Evolutionary conservation across 331 rosid species (phyloP), one percentile per base, ranked within the genome.

Genomic region (Stylosanthes scabra): DNA sequence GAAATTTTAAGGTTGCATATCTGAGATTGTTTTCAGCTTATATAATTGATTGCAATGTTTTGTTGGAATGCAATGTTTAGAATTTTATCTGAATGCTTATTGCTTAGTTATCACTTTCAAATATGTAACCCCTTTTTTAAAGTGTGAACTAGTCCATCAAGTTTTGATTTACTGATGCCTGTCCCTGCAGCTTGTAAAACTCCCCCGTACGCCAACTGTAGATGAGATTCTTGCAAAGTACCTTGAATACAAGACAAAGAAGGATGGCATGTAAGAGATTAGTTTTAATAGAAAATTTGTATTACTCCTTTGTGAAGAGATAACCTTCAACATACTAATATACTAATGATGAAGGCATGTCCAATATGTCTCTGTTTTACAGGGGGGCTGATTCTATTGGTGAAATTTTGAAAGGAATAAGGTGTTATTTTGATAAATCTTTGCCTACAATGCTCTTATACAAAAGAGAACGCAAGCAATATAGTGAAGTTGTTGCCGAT

Each of bases 161-260:
- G 55, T 75, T 57, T 74, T 78, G 41, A 74, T 74, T 64, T 71
- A 47, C 55, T 75, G 71, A 54, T 56, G 59, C 70, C 64, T 83
- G 69, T 55, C 15, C 66, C 66, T 82, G 78, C 88, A 95, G 99
- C 90, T 95, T 63, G 97, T 95, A 67, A 90, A 84, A 47, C 99
- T 95, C 83, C 99, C 99, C 31, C 93, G 99, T 37, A 84, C 98
- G 14, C 99, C 99, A 40, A 90, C 97, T 20, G 89, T 95, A 61
- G 99, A 95, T 86, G 98, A 92, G 28, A 92, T 95, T 81, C 78
- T 95, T 83, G 77, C 90, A 0, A 90, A 87, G 86, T 95, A 87
- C 85, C 90, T 92, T 34, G 99, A 95, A 47, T 87, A 84, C 88
- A 90, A 93, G 65, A 74, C 93, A 75, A 92, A 92, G 86, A 92